Conservation (phyloP, 75 land plant genomes). For the Larix kaempferi region DNA sequence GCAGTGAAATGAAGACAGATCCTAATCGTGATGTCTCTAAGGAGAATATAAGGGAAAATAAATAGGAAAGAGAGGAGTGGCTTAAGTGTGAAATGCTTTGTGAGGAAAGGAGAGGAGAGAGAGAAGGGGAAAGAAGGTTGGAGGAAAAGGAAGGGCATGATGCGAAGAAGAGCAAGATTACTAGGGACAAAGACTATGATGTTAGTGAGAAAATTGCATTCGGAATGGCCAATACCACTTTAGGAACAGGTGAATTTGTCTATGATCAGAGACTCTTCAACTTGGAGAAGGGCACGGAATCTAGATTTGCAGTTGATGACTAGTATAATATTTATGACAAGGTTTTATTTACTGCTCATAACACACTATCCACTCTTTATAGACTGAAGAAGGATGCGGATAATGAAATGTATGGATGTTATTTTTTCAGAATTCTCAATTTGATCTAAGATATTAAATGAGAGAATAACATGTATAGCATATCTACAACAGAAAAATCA, state of each 20-base stretch:
- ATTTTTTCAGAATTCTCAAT: too few relatives aligned
- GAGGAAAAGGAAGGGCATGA: conserved; percentile 84
- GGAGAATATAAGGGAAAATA: conserved; percentile 49
- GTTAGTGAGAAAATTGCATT: conserved; percentile 96
- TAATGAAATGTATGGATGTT: conserved; percentile 84
- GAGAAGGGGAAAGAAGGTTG: conserved; percentile 85
- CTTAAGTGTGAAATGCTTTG: conserved; percentile 70
- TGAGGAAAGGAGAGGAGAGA: conserved; percentile 76
- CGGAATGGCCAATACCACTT: conserved; percentile 82
- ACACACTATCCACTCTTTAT: conserved; percentile 73
- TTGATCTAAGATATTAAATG: too few relatives aligned
- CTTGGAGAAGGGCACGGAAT: conserved; percentile 96
- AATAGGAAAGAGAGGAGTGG: conserved; percentile 75
- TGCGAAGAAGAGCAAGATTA: conserved; percentile 91
- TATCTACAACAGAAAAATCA: too few relatives aligned
- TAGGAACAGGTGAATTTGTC: conserved; percentile 67
- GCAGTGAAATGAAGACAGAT: conserved; percentile 31
- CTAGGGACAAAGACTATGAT: conserved; percentile 92
- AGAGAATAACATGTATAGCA: too few relatives aligned
- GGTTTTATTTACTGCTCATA: conserved; percentile 76
- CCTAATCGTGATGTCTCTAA: conserved; percentile 30
- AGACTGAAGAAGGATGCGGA: conserved; percentile 86
- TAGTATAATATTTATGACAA: conserved; percentile 87
- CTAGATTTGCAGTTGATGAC: conserved; percentile 91
- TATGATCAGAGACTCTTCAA: conserved; percentile 94